Evolutionary conservation across 257 asterid species (phyloP), one percentile per base, ranked within the genome.

Genomic region (Penstemon newberryi): DNA sequence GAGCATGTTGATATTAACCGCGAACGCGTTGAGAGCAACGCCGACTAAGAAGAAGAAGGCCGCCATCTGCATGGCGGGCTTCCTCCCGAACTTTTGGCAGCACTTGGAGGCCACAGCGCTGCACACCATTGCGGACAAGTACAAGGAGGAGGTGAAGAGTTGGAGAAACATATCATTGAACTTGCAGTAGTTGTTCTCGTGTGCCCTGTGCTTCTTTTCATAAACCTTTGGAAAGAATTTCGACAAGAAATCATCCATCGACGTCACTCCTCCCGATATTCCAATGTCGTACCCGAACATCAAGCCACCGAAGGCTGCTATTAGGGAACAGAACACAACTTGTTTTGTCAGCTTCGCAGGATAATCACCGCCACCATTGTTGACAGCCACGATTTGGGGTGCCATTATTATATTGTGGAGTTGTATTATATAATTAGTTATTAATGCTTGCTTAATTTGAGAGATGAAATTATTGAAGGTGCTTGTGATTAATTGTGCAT

Each of bases 201-300:
- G 63, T 6, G 72, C 78, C 1, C 25, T 65, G 7, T 49, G 65
- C 57, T 77, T 82, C 60, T 69, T 82, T 36, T 57, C 70, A 52
- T 75, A 67, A 4, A 82, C 84, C n/a, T n/a, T 19, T 3, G 76
- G 80, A 49, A 82, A 82, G 62, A 82, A 82, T 36, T 79, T 64
- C 12, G n/a, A 5, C 58, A 82, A 59, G 66, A 82, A 82, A 56
- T 72, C 82, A 64, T 82, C 82, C 84, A 79, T 79, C 3, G 75
- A 67, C 5, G 80, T 76, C 5, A 82, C 84, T 50, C 87, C 87
- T 18, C 87, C 87, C 76, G 74, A 81, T 41, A 80, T 80, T 7
- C 80, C 85, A 13, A 80, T 73, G 41, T 81, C 82, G 8, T 81
- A 81, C 62, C 85, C 85, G 43, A 77, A 81, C 85, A 77, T 81